Evolutionary conservation across 495 filamentous ascomycete genomes (phyloP), one percentile per base, ranked within the genome.

Genomic region (Xylaria castorea): DNA sequence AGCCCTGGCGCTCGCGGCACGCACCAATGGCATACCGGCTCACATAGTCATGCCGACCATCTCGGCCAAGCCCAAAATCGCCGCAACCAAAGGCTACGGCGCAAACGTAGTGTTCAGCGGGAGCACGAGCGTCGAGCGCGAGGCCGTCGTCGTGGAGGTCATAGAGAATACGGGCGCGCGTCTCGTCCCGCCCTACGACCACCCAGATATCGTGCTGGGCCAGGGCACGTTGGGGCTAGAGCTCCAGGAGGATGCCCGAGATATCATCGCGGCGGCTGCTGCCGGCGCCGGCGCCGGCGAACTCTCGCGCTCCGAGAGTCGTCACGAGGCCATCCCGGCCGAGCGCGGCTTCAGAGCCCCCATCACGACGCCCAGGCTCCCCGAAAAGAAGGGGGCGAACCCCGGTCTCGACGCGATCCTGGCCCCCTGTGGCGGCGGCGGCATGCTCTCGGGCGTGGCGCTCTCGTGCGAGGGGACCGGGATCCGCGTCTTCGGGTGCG

Each of bases 201-300:
- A 98, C 80, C 90, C 92, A 22, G 86, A 98, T 78, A 93, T 98
- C 70, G 92, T 99, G 42, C 89, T 97, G 2, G 96, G 96, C 0
- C 94, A 97, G 82, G 96, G 95, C 0, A 99, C 96, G 1, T 86
- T 92, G 70, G 95, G 88, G 2, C 76, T 98, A n/a, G 96, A 99
- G 77, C 80, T 98, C 22, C 88, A 92, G 72, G 83, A 83, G 66
- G 94, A 97, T 79, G 91, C 91, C 8, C 79, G 75, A 42, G 88
- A 85, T 70, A 77, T 89, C 73, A 74, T 91, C 65, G 63, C 66
- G 0, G 71, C 74, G 1, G 44, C 53, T 12, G 44, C 53, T 12
- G 36, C 60, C 12, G 69, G 69, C 1, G 69, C 34, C 16, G n/a
- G n/a, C n/a, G n/a, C n/a, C n/a, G n/a, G n/a, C n/a, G 60, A 53